Base-by-base conservation (phyloP, 768 basidiomycete genomes). In the Saitozyma podzolica region DNA sequence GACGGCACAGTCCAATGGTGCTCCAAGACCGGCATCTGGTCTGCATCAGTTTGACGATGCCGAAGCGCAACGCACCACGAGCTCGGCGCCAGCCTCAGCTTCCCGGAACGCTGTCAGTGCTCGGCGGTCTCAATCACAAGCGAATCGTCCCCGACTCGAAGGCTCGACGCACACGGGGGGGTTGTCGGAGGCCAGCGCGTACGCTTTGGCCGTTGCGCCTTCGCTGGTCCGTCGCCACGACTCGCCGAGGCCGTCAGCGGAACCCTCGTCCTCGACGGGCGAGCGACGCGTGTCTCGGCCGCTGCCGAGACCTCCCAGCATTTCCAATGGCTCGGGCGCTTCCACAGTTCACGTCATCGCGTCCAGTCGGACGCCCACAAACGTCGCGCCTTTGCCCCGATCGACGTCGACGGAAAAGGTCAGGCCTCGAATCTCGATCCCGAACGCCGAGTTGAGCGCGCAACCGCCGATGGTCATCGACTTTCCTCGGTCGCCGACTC, bases 171-270 rank as follows among this genome's bases (percentile, higher is more conserved):
- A 0, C 40, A 56, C 17, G 47, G 57, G 14, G 13, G 55, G 16
- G 48, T 68, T 29, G 20, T 62, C 64, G 6, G 71, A 73, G 60
- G 71, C 71, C 1, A 65, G 66, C 20, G 71, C 71, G 5, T 73
- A 73, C 55, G 71, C 71, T 0, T 64, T 62, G 50, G 63, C 71
- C 9, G 62, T 66, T 14, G 56, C 62, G 7, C 55, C 54, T 0
- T 50, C 60, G 11, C 43, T 61, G 10, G 53, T 17, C 11, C 29
- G 29, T 29, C 29, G 29, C 2, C 29, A 29, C 29, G 29, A 29
- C 29, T 29, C 29, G 29, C 29, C 29, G 29, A 29, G 5, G 5
- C 29, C 29, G 29, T 29, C 29, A 29, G 42, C n/a, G n/a, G 29
- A n/a, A 7, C 4, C 58, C 29, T 40, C 65, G 8, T 29, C 45